Percentiles rank a stretch among this genome's conserved stretches.
Conservation (phyloP, 2,329 filamentous ascomycete genomes). For the Geoglossum cookeanum region DNA sequence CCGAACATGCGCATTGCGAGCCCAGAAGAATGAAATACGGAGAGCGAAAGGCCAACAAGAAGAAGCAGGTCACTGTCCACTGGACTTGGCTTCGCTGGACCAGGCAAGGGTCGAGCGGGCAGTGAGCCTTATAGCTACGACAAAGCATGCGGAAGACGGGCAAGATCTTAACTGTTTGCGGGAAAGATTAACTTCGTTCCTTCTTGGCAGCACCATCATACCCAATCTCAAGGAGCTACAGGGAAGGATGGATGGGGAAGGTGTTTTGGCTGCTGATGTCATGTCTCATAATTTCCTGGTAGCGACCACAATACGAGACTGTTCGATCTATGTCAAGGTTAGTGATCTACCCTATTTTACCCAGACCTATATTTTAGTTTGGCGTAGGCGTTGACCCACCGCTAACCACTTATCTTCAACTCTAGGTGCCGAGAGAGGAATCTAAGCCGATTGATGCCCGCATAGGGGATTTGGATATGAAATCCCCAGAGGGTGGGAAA, state of each 20-base stretch:
- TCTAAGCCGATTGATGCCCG: conserved; percentile 21
- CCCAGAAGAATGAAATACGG: conserved; percentile 25
- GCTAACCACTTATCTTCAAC: no score
- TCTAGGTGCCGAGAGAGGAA: not conserved
- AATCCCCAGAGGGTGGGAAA: conserved; percentile 44
- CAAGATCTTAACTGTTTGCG: conserved; percentile 1
- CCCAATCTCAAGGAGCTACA: conserved; percentile 11
- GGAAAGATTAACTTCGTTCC: conserved; percentile 16
- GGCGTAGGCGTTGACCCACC: no score
- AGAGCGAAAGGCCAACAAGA: conserved; percentile 14
- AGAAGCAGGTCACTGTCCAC: conserved; percentile 37
- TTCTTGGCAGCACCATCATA: conserved; percentile 19
- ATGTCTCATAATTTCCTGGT: conserved; percentile 33
- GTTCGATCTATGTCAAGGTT: conserved; percentile 53
- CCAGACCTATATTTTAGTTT: no score
- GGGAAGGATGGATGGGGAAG: conserved; percentile 12
- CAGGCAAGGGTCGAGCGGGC: conserved; percentile 22
- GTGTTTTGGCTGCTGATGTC: conserved; percentile 9
- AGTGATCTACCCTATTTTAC: no score
- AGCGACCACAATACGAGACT: conserved; percentile 68
- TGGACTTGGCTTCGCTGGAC: conserved; percentile 35
- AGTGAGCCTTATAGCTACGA: conserved; percentile 22
- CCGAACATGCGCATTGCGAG: conserved; percentile 50
- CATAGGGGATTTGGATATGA: conserved; percentile 61
- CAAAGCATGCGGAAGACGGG: conserved; percentile 20